Conservation (phyloP, 202 grass and related monocot species). For the Schoenoplectus tabernaemontani region DNA sequence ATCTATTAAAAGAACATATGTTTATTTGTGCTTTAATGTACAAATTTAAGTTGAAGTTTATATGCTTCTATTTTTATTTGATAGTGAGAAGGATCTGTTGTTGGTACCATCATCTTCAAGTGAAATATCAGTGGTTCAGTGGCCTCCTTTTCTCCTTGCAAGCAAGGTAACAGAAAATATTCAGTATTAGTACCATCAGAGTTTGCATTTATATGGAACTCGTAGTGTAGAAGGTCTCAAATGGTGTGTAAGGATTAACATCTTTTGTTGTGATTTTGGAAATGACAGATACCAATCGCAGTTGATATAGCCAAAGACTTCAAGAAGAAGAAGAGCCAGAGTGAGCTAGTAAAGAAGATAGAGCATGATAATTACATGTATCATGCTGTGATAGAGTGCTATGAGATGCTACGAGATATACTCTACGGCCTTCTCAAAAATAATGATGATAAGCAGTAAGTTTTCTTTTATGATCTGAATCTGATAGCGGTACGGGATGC, state of each 20-base stretch:
- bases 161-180: conserved; percentile 56
- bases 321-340: conserved; percentile 57
- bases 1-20: background rate
- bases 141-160: conserved; percentile 97
- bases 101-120: conserved; percentile 65
- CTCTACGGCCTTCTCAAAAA: conserved; percentile 44
- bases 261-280: conserved; percentile 16
- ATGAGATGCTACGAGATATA: conserved; percentile 50
- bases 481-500: background rate
- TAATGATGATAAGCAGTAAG: conserved; percentile 46
- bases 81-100: conserved; percentile 73
- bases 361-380: conserved; percentile 58
- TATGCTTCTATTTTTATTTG: conserved; percentile 20
- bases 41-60: conserved; percentile 22
- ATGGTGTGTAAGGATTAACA: background rate
- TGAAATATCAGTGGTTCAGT: conserved; percentile 57
- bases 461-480: conserved; percentile 15
- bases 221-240: background rate
- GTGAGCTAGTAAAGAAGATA: conserved; percentile 69
- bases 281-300: conserved; percentile 83
- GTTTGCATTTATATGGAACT: background rate
- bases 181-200: background rate
- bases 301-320: conserved; percentile 85
- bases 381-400: conserved; percentile 73
- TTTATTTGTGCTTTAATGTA: background rate